A percentile compares a stretch with the other conserved stretches of the same genome.
Evolutionary conservation across 116 monocot species (phyloP).

Genomic region (Dioscorea cayenensis): DNA sequence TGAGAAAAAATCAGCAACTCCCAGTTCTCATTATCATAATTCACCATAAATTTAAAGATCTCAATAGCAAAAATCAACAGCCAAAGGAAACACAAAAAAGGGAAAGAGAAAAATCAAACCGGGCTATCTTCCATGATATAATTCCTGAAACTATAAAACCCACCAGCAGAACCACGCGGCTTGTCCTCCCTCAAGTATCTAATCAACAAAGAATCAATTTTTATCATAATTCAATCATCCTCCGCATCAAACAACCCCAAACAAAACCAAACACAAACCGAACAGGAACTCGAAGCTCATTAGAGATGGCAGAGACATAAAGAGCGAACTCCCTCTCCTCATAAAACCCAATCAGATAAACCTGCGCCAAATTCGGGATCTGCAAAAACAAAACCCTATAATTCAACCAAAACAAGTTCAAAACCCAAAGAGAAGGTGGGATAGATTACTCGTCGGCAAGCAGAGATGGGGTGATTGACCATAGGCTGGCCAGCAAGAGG

Average conservation of each 20-base stretch:
- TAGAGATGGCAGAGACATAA: conserved; percentile 72
- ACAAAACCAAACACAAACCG: conserved; percentile 22
- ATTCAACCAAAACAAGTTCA: not conserved
- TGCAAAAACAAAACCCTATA: conserved; percentile 3
- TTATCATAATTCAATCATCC: no score
- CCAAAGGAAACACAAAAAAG: not conserved
- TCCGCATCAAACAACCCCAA: not conserved
- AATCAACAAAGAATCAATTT: not conserved
- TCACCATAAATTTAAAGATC: not conserved
- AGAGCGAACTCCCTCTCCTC: conserved; percentile 77
- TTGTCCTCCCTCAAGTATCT: conserved; percentile 83
- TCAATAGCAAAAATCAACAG: not conserved
- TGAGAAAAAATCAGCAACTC: not conserved
- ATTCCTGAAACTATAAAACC: conserved; percentile 69
- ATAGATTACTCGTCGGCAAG: conserved; percentile 49
- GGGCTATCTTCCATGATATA: conserved; percentile 76
- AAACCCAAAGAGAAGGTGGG: not conserved
- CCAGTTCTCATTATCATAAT: not conserved
- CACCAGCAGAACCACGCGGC: conserved; percentile 81
- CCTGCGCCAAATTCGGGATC: conserved; percentile 77
- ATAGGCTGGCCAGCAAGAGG: conserved; percentile 87
- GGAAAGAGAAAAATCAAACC: conserved; percentile 18
- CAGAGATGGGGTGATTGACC: conserved; percentile 80
- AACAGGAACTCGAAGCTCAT: conserved; percentile 78
- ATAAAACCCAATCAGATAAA: conserved; percentile 85